These are phyloP conservation scores for Pochonia chlamydosporia DNA, from an alignment of 2,329 filamentous ascomycete species.

Conservation along the genomic window DNA sequence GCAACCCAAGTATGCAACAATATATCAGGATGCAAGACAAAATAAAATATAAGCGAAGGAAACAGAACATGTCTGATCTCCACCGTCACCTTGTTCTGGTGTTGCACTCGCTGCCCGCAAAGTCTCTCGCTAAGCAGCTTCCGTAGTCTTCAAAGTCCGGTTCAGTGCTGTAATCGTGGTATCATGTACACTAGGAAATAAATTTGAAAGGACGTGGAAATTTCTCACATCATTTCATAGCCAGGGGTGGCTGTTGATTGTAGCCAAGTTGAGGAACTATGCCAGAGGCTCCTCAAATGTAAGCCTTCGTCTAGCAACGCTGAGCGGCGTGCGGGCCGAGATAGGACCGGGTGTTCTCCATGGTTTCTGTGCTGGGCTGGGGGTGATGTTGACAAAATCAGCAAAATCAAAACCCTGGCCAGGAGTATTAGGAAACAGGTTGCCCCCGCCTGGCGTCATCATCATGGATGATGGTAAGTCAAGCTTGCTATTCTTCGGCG, in stretches of 20 bases:
- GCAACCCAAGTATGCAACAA: not conserved
- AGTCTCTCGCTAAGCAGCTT: not conserved
- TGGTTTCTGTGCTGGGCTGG: slow-evolving; percentile 82
- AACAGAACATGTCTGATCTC: not conserved
- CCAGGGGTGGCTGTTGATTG: not conserved
- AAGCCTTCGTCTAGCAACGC: slow-evolving; percentile 66
- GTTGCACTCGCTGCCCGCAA: not conserved
- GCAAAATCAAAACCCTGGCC: slow-evolving; percentile 85
- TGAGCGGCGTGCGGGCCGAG: slow-evolving; percentile 50
- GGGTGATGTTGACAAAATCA: slow-evolving; percentile 96
- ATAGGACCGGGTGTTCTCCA: slow-evolving; percentile 75
- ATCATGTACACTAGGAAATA: slow-evolving; percentile 27
- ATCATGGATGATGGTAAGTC: slow-evolving; percentile 80
- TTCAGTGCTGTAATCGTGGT: slow-evolving; percentile 26
- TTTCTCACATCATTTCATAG: not conserved
- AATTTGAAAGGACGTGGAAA: not conserved
- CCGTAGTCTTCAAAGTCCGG: slow-evolving; percentile 10
- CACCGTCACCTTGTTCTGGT: not conserved
- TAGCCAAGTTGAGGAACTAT: slow-evolving; percentile 10
- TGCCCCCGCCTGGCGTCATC: slow-evolving; percentile 73
- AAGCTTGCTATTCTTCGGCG: slow-evolving; percentile 59
- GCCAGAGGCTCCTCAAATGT: slow-evolving; percentile 68
- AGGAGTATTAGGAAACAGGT: slow-evolving; percentile 69
- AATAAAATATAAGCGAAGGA: not conserved
- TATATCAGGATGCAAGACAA: not conserved